Conservation (phyloP, 768 basidiomycete genomes). For the Lyophyllum shimeji region DNA sequence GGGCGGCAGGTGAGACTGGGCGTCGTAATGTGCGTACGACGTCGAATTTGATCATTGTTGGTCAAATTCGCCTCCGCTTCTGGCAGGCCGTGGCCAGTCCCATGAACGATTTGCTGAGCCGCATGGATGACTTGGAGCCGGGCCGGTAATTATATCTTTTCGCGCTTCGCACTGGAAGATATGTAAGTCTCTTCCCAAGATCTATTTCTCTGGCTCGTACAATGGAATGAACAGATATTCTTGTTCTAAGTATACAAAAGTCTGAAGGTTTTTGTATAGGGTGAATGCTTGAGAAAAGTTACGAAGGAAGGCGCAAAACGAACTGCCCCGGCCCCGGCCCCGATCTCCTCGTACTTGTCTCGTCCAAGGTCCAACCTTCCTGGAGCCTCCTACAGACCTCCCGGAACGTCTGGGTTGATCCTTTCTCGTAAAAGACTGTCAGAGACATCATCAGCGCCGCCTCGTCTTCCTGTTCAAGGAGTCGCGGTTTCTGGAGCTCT, state of each 20-base stretch:
- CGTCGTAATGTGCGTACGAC: not conserved
- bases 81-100: no score
- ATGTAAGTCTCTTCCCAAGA: no score
- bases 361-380: conserved; percentile 69
- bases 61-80: not conserved
- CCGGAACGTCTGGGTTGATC: conserved; percentile 81
- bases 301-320: not conserved
- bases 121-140: no score
- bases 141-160: no score
- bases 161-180: no score
- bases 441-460: conserved; percentile 50
- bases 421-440: conserved; percentile 80
- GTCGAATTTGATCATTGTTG: not conserved
- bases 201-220: not conserved
- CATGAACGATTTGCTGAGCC: no score
- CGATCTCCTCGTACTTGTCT: not conserved
- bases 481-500: conserved; percentile 54
- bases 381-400: conserved; percentile 65
- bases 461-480: conserved; percentile 37
- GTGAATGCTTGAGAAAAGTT: not conserved
- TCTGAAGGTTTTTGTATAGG: no score
- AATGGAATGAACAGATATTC: no score
- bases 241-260: no score
- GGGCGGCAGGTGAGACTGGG: no score
- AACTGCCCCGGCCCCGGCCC: not conserved